These are phyloP conservation scores for Besnoitia besnoiti DNA, from an alignment of 169 alveolate species.

Conservation along the genomic window DNA sequence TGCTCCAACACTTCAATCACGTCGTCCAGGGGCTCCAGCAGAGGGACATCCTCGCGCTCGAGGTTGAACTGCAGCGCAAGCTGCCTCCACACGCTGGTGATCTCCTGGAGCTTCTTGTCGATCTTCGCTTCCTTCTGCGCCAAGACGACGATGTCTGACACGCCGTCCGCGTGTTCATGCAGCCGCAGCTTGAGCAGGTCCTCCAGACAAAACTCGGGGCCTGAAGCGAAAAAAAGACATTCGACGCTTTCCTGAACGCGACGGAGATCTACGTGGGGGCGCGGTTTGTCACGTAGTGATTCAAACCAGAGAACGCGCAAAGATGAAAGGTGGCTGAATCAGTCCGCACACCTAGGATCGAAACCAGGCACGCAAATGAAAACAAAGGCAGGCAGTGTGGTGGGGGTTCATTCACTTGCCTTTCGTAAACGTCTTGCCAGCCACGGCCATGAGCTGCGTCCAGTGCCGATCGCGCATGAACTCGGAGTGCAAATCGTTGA, in stretches of 20 bases:
- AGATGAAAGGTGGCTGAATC: no score
- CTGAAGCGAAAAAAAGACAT: not conserved
- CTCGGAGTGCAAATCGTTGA: conserved; percentile 91
- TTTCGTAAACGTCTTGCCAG: conserved; percentile 89
- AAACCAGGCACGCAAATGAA: no score
- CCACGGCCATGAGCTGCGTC: conserved; percentile 92
- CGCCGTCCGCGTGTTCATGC: conserved; percentile 91
- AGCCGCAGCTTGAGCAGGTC: conserved; percentile 90
- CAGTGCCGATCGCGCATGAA: conserved; percentile 96
- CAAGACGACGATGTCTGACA: conserved; percentile 93
- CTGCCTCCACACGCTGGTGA: conserved; percentile 91
- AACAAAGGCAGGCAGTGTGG: no score
- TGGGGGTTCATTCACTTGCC: conserved; percentile 57
- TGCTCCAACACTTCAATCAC: conserved; percentile 73
- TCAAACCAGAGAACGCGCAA: no score
- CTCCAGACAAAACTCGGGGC: conserved; percentile 92
- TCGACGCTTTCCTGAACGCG: no score
- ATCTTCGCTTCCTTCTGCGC: conserved; percentile 94
- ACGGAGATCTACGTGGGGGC: no score
- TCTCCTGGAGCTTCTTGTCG: conserved; percentile 90
- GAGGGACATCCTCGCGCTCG: conserved; percentile 86
- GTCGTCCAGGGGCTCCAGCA: conserved; percentile 89
- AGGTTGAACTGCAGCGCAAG: conserved; percentile 87
- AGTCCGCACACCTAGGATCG: no score
- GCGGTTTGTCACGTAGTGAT: no score